phyloP scores from a whole-genome alignment of 169 alveolate genomes.

The Fabrea salina region DNA sequence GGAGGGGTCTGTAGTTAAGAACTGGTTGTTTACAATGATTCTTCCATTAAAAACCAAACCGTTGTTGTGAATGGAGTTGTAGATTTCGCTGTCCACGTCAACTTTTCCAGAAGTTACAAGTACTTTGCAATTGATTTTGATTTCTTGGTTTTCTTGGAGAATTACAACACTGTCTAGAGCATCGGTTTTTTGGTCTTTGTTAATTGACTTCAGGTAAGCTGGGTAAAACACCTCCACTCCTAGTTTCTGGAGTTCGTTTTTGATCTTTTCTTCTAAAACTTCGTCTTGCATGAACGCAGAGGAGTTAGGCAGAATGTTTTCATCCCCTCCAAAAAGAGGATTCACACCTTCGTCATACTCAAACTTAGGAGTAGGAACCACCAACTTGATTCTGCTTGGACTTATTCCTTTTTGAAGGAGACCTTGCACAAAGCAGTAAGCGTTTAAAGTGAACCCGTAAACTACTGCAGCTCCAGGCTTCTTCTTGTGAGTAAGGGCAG shows the following conservation, averaged over 20 bases:
- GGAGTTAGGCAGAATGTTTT: slow-evolving; percentile 59
- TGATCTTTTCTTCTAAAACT: slow-evolving; percentile 57
- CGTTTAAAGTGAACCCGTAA: slow-evolving; percentile 79
- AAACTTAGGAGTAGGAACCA: slow-evolving; percentile 70
- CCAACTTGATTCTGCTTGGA: slow-evolving; percentile 70
- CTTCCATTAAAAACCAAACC: slow-evolving; percentile 91
- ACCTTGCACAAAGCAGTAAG: slow-evolving; percentile 66
- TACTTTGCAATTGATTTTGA: slow-evolving; percentile 55
- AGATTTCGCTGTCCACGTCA: slow-evolving; percentile 85
- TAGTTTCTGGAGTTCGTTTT: slow-evolving; percentile 28
- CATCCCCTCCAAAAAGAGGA: slow-evolving; percentile 62
- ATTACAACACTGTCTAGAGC: neutral
- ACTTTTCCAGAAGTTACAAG: slow-evolving; percentile 83
- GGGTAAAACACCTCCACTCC: slow-evolving; percentile 54
- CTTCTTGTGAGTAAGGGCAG: slow-evolving; percentile 69
- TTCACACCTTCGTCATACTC: slow-evolving; percentile 59
- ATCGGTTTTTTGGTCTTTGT: slow-evolving; percentile 55
- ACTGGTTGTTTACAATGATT: slow-evolving; percentile 80
- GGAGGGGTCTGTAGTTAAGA: slow-evolving; percentile 85
- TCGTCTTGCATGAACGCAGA: slow-evolving; percentile 67
- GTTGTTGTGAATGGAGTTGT: slow-evolving; percentile 81
- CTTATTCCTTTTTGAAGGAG: slow-evolving; percentile 69
- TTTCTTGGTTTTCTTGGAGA: slow-evolving; percentile 30
- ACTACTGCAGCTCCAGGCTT: slow-evolving; percentile 69
- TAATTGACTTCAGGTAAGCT: slow-evolving; percentile 40